phyloP scores from a whole-genome alignment of 257 asterid genomes.

The Solanum pinnatisectum region DNA sequence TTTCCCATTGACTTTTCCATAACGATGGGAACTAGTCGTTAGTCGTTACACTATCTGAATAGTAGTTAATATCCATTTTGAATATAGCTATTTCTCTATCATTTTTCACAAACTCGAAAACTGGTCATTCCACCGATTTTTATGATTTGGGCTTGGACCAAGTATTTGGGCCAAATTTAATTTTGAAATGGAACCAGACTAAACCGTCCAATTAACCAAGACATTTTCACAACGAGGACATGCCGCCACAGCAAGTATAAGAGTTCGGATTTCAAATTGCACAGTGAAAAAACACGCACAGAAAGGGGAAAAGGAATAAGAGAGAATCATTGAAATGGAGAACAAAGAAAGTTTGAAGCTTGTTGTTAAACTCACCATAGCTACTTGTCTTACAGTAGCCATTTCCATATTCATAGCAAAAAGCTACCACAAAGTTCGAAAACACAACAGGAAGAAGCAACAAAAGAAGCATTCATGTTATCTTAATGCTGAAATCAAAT shows the following conservation, averaged over 20 bases:
- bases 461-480: slow-evolving; percentile 29
- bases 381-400: slow-evolving; percentile 42
- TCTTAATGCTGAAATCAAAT: slow-evolving; percentile 46
- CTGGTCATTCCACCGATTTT: too few species aligned
- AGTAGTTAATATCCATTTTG: too few species aligned
- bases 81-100: not conserved
- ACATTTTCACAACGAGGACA: not conserved
- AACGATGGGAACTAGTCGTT: too few species aligned
- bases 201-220: not conserved
- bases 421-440: slow-evolving; percentile 12
- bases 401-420: slow-evolving; percentile 37
- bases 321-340: slow-evolving; percentile 15
- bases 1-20: too few species aligned
- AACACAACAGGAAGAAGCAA: slow-evolving; percentile 5
- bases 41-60: too few species aligned
- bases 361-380: slow-evolving; percentile 29
- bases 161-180: not conserved
- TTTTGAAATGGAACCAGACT: not conserved
- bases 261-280: not conserved
- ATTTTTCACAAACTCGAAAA: too few species aligned
- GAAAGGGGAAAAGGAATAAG: not conserved
- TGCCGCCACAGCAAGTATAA: not conserved
- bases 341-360: slow-evolving; percentile 24
- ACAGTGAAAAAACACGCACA: not conserved
- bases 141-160: not conserved